phyloP scores from a whole-genome alignment of 2,329 filamentous ascomycete species.

The Fusarium chaquense region DNA sequence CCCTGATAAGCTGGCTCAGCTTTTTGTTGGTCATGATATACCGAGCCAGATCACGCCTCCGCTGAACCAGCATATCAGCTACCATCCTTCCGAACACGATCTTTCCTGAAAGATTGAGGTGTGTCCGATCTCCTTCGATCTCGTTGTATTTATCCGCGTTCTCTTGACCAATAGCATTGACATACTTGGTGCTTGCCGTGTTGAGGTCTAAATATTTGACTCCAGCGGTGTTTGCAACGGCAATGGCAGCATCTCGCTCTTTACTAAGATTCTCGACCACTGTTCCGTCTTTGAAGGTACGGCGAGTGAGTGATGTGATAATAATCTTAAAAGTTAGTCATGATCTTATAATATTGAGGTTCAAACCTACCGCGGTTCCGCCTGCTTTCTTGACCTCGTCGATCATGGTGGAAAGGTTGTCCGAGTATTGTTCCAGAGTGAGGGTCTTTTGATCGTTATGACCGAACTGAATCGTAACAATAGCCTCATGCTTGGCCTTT shows the following conservation, averaged over 20 bases:
- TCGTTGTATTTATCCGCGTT: conserved; percentile 24
- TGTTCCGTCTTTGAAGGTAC: conserved; percentile 13
- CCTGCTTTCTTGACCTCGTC: conserved; percentile 9
- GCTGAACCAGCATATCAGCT: conserved; percentile 15
- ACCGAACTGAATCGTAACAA: conserved; percentile 17
- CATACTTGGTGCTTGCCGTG: conserved; percentile 15
- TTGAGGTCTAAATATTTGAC: conserved; percentile 10
- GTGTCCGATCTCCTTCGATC: conserved; percentile 18
- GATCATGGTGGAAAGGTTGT: conserved; percentile 16
- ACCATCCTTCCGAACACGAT: conserved; percentile 21
- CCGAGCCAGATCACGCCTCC: conserved; percentile 7
- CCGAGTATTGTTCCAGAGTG: conserved; percentile 15
- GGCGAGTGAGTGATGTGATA: conserved; percentile 16
- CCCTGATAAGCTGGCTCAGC: conserved; percentile 8
- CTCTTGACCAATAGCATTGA: conserved; percentile 18
- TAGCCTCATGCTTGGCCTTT: conserved; percentile 2
- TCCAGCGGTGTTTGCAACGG: neutral
- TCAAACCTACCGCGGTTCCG: conserved; percentile 12
- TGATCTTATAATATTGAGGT: accelerated
- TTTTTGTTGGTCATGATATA: conserved; percentile 2
- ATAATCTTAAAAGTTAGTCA: neutral
- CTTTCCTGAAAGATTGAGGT: conserved; percentile 14
- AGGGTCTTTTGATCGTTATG: conserved; percentile 29
- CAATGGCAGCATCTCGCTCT: conserved; percentile 17
- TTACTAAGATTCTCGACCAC: conserved; percentile 14